Conservation (phyloP, 2,329 filamentous ascomycete genomes). For the Rugonectria rugulosa region DNA sequence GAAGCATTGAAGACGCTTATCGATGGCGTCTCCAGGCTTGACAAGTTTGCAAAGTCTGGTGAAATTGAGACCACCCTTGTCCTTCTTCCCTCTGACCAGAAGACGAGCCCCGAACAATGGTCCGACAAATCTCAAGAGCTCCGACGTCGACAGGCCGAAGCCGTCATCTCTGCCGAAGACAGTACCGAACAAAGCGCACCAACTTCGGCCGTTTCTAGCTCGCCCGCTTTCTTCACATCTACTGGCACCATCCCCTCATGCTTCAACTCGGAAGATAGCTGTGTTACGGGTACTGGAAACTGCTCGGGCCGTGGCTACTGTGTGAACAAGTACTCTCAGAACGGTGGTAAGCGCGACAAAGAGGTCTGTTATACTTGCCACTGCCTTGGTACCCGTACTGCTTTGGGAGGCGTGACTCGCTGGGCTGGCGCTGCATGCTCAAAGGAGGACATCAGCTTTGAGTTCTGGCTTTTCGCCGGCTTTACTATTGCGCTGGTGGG, state of each 20-base stretch:
- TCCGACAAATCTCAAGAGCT: constrained; percentile 51
- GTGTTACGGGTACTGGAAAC: constrained; percentile 73
- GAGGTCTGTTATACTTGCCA: constrained; percentile 78
- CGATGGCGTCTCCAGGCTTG: constrained; percentile 54
- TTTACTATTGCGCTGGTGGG: constrained; percentile 76
- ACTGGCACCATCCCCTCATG: constrained; percentile 70
- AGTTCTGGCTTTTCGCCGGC: constrained; percentile 86
- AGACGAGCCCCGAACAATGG: constrained; percentile 49
- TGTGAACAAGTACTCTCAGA: constrained; percentile 66
- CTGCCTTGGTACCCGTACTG: constrained; percentile 69
- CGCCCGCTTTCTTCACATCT: constrained; percentile 47
- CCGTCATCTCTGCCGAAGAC: constrained; percentile 52
- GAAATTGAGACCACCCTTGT: constrained; percentile 65
- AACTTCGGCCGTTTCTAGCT: constrained; percentile 36
- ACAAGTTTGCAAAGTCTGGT: constrained; percentile 54
- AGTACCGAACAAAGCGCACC: constrained; percentile 32
- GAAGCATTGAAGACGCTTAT: constrained; percentile 53
- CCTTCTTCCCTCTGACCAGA: constrained; percentile 58
- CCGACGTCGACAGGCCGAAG: constrained; percentile 57
- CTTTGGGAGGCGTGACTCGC: constrained; percentile 68
- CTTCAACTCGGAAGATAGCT: constrained; percentile 74
- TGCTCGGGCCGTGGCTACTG: constrained; percentile 88
- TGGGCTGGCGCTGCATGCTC: constrained; percentile 90
- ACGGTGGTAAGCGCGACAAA: constrained; percentile 48
- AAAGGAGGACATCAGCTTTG: constrained; percentile 88